A percentile compares a stretch with the other conserved stretches of the same genome.
Evolutionary conservation across 1,284 basidiomycete genomes (phyloP).

Genomic region (Xerocomus nothofagi): DNA sequence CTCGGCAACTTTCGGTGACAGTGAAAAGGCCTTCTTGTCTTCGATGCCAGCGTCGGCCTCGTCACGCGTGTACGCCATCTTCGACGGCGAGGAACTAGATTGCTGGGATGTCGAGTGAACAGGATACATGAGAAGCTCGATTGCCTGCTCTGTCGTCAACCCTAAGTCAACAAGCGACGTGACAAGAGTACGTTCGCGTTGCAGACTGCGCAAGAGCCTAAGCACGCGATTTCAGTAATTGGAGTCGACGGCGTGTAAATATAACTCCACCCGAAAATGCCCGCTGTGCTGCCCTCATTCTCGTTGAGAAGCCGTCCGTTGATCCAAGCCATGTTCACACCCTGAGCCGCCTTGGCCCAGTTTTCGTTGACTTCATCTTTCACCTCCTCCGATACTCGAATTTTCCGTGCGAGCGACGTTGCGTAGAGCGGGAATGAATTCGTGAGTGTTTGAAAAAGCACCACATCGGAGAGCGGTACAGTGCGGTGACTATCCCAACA

Average conservation of each 20-base stretch:
- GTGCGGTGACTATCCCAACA: conserved; percentile 21
- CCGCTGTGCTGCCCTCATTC: conserved; percentile 61
- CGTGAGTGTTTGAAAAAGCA: conserved; percentile 67
- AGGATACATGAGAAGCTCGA: conserved; percentile 70
- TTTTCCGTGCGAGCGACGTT: conserved; percentile 65
- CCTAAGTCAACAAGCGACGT: conserved; percentile 61
- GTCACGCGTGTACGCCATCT: not conserved
- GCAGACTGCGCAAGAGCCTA: conserved; percentile 68
- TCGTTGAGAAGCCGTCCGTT: conserved; percentile 70
- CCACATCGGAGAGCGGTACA: conserved; percentile 44
- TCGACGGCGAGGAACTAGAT: conserved; percentile 1
- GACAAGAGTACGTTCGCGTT: conserved; percentile 73
- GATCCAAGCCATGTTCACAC: conserved; percentile 67
- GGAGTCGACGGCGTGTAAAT: not conserved
- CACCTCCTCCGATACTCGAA: conserved; percentile 54
- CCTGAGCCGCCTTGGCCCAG: conserved; percentile 51
- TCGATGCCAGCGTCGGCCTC: conserved; percentile 26
- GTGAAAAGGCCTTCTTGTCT: conserved; percentile 17
- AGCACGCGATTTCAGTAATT: not conserved
- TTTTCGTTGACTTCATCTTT: conserved; percentile 59
- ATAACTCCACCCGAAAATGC: conserved; percentile 48
- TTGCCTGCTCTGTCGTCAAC: conserved; percentile 61
- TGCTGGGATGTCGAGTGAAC: conserved; percentile 27
- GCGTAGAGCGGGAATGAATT: conserved; percentile 90
- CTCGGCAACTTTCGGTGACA: conserved; percentile 37